Base-by-base conservation (phyloP, 208 protist genomes). In the Naegleria lovaniensis region DNA sequence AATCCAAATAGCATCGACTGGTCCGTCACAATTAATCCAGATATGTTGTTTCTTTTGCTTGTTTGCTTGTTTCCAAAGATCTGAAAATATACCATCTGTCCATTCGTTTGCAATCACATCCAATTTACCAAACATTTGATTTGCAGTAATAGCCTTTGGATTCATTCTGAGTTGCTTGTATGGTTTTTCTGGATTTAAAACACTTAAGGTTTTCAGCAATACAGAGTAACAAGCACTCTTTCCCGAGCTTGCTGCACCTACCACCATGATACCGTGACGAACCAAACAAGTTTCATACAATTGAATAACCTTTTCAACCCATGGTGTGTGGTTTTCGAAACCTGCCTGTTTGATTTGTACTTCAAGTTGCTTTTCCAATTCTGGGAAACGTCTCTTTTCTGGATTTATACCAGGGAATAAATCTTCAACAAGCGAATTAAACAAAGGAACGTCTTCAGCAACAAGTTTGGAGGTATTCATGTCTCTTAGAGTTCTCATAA, bases 1-100 rank as follows among this genome's bases (percentile, higher is more conserved):
- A 95, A 99, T 99, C 98, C 98, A 99, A 92, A 99, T 98, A 43
- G 98, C 97, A 94, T 99, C 98, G 40, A 99, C 98, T n/a, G 98
- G 98, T 9, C 98, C 98, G 93, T 99, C 98, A 90, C 98, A 98
- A 38, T 98, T 93, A 90, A 99, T 97, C 98, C 97, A 98, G 86
- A 97, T 94, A 94, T 98, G 97, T 67, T 94, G 93, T 92, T 97
- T 97, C 94, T 97, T 98, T 91, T 93, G 41, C 76, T 94, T 93
- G 85, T 97, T 96, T 75, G 95, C 96, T 92, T 95, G 93, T 84
- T 97, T 95, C 95, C 97, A 97, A 48, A 98, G 93, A 25, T 94
- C 95, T 7, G 96, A 98, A 92, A 99, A 97, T 29, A 98, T 96
- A 92, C 97, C 98, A 94, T 98, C 97, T 92, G 97, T 95, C 98